phyloP scores from a whole-genome alignment of 176 grass and related monocot genomes.

The Phyllostachys edulis region DNA sequence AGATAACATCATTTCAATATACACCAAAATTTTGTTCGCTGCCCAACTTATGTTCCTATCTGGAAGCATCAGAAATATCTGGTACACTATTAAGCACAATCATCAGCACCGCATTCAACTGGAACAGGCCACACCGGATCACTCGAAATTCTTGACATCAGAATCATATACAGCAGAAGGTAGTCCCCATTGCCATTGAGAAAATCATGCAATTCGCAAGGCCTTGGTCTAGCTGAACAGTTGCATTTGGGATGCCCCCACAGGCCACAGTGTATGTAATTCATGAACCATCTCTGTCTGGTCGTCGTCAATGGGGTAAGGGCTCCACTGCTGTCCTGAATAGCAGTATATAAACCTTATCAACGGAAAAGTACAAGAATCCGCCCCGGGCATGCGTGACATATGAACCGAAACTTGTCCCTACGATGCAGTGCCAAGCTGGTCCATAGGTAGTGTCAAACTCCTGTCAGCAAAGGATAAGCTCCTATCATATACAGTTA shows the following conservation, averaged over 20 bases:
- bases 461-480: slow-evolving; percentile 64
- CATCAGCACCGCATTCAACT: background rate
- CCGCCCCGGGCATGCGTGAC: slow-evolving; percentile 90
- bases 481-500: slow-evolving; percentile 11
- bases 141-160: background rate
- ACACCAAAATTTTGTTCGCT: background rate
- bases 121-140: background rate
- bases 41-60: background rate
- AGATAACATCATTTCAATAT: background rate
- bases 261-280: background rate
- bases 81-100: background rate
- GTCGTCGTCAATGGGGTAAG: slow-evolving; percentile 41
- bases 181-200: background rate
- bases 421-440: slow-evolving; percentile 99
- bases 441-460: slow-evolving; percentile 83
- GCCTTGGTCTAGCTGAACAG: background rate
- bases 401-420: slow-evolving; percentile 92
- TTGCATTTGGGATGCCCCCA: background rate
- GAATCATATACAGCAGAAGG: slow-evolving; percentile 1
- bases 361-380: slow-evolving; percentile 94
- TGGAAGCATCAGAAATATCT: background rate
- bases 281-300: slow-evolving; percentile 10
- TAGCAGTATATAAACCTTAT: slow-evolving; percentile 90
- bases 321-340: slow-evolving; percentile 87
- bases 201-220: slow-evolving; percentile 41